Evolutionary conservation across 208 protist species (phyloP).

Genomic region (Novymonas esmeraldas): DNA sequence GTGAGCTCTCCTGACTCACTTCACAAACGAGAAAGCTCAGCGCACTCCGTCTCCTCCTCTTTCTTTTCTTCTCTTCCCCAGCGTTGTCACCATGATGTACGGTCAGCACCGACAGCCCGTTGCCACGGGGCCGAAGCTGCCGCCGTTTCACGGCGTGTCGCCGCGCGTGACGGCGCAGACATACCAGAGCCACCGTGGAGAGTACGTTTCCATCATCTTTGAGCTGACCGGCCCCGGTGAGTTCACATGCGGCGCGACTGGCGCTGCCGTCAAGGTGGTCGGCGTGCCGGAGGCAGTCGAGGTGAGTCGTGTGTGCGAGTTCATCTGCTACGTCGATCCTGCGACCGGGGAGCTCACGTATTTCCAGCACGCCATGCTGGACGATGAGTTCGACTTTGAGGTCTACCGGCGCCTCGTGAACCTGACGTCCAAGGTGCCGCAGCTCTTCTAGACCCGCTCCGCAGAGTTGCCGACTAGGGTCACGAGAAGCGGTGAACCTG

Average conservation of each 20-base stretch:
- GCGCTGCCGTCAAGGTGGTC: constrained; percentile 60
- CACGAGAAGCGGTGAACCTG: too few species aligned
- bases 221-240: constrained; percentile 75
- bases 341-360: constrained; percentile 74
- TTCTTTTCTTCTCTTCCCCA: too few species aligned
- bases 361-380: constrained; percentile 84
- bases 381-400: constrained; percentile 93
- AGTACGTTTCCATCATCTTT: constrained; percentile 88
- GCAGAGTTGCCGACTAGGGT: too few species aligned
- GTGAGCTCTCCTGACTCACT: too few species aligned
- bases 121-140: constrained; percentile 42
- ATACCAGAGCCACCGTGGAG: constrained; percentile 68
- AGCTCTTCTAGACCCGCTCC: constrained; percentile 67
- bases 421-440: constrained; percentile 79
- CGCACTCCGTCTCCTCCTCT: too few species aligned
- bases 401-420: constrained; percentile 80
- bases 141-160: constrained; percentile 79
- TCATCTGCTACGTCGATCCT: constrained; percentile 90
- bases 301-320: constrained; percentile 90
- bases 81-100: constrained; percentile 38
- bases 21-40: too few species aligned
- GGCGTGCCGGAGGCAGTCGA: constrained; percentile 69
- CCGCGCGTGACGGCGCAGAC: constrained; percentile 81
- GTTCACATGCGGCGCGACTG: constrained; percentile 72
- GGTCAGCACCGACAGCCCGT: constrained; percentile 26